phyloP scores from a whole-genome alignment of 1,284 basidiomycete genomes.

The Boletellus deceptivus region DNA sequence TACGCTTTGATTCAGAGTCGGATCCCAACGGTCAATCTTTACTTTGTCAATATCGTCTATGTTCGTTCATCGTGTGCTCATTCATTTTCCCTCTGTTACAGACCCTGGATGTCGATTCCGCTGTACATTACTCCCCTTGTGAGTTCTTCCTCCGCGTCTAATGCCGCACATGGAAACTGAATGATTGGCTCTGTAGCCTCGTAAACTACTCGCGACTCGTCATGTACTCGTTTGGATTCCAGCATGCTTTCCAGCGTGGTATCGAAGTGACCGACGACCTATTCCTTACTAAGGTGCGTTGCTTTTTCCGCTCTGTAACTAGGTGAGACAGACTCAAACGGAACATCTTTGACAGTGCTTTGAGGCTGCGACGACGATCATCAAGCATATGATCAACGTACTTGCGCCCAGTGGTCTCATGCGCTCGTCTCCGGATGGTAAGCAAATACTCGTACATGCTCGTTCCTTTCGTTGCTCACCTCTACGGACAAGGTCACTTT shows the following conservation, averaged over 20 bases:
- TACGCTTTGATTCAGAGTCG: slow-evolving; percentile 54
- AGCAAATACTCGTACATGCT: slow-evolving; percentile 6
- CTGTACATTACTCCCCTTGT: slow-evolving; percentile 74
- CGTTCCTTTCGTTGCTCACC: too few relatives aligned
- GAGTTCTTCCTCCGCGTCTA: slow-evolving; percentile 28
- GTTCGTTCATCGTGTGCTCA: neutral
- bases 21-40: slow-evolving; percentile 45
- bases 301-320: too few relatives aligned
- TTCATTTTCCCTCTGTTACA: slow-evolving; percentile 22
- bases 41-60: neutral
- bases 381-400: slow-evolving; percentile 61
- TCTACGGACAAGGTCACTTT: slow-evolving; percentile 58
- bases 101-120: slow-evolving; percentile 63
- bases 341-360: slow-evolving; percentile 45
- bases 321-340: too few relatives aligned
- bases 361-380: slow-evolving; percentile 66
- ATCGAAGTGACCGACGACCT: slow-evolving; percentile 59
- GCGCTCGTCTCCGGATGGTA: slow-evolving; percentile 79
- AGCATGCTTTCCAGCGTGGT: slow-evolving; percentile 73
- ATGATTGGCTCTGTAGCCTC: slow-evolving; percentile 43
- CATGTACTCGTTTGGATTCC: slow-evolving; percentile 84
- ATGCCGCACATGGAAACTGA: slow-evolving; percentile 16
- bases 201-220: slow-evolving; percentile 78
- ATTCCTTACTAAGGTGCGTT: slow-evolving; percentile 62
- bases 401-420: slow-evolving; percentile 75